These are phyloP conservation scores for Tubosaeta sp. DNA, from an alignment of 768 basidiomycete genomes.

Conservation along the genomic window DNA sequence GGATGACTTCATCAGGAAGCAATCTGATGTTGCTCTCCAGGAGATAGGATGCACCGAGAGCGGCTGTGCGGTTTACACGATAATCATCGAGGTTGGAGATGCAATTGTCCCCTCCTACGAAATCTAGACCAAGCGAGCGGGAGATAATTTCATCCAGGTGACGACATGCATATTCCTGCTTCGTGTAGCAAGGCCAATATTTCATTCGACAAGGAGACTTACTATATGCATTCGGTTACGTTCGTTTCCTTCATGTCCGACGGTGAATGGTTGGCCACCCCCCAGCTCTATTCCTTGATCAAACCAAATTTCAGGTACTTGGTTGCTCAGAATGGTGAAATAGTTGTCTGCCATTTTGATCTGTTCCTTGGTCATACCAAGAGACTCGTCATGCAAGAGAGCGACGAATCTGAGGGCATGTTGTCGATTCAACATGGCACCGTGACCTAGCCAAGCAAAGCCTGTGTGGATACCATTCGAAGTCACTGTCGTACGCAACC, in stretches of 20 bases:
- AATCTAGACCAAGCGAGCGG: not conserved
- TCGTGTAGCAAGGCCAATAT: not conserved
- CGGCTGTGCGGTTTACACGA: slow-evolving; percentile 34
- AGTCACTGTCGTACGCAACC: slow-evolving; percentile 42
- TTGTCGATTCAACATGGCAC: slow-evolving; percentile 47
- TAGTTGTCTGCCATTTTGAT: slow-evolving; percentile 70
- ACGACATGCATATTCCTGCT: slow-evolving; percentile 42
- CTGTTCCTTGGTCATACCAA: slow-evolving; percentile 47
- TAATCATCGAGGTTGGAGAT: not conserved
- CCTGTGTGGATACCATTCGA: slow-evolving; percentile 43
- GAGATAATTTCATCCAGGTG: slow-evolving; percentile 38
- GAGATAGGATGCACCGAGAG: slow-evolving; percentile 41
- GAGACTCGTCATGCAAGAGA: slow-evolving; percentile 34
- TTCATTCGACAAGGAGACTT: slow-evolving; percentile 22
- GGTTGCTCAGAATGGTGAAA: slow-evolving; percentile 55
- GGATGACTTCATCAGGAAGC: slow-evolving; percentile 32
- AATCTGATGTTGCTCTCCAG: slow-evolving; percentile 50
- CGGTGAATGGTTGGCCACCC: slow-evolving; percentile 59
- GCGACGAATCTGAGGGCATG: slow-evolving; percentile 44
- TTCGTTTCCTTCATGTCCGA: slow-evolving; percentile 52
- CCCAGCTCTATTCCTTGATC: slow-evolving; percentile 58
- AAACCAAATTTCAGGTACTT: slow-evolving; percentile 57
- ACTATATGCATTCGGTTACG: slow-evolving; percentile 59
- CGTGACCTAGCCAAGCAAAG: slow-evolving; percentile 67
- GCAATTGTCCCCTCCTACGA: slow-evolving; percentile 6